Base-by-base conservation (phyloP, 352 stramenopile genomes). In the Globisporangium paroecandrum region DNA sequence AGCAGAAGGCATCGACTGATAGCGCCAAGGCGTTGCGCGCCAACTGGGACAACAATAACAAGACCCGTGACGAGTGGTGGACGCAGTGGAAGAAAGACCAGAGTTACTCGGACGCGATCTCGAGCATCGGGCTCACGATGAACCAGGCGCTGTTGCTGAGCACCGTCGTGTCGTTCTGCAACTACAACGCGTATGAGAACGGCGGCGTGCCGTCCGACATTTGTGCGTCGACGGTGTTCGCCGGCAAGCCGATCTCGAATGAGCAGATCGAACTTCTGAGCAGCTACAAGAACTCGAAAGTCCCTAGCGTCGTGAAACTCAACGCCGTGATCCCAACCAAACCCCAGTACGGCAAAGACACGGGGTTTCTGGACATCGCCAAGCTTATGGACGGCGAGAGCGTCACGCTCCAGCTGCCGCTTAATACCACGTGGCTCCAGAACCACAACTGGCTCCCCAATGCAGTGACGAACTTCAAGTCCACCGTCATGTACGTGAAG, bases 91-190 rank as follows among this genome's bases (percentile, higher is more conserved):
- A 51, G 18, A 51, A 58, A 20, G 53, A 58, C 12, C 53, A 58
- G 53, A 58, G 53, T 32, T 58, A 58, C 53, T 27, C 53, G 24
- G 24, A 58, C 5, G 53, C 24, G 1, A 13, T 58, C 53, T 36
- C 53, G 53, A 58, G 53, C 25, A 58, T 58, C 24, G 53, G 53
- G 5, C 53, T 58, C 24, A 58, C 24, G 24, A 58, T 58, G 53
- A 58, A 58, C 24, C 53, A 58, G 53, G 53, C 53, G 53, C 53
- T 58, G 53, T 15, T 58, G 53, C 24, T 58, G n/a, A 58, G 53
- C 22, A 58, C 53, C 13, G 53, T 58, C 8, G 53, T 58, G 12
- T 36, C 53, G 1, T 58, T 58, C 22, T 58, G 53, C 7, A 58
- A 58, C 24, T 58, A 58, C 53, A 58, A 58, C 12, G 53, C 53